Percentiles rank a stretch among this genome's conserved stretches.
Evolutionary conservation across 257 asterid genomes (phyloP).

Genomic region (Schizonepeta tenuifolia): DNA sequence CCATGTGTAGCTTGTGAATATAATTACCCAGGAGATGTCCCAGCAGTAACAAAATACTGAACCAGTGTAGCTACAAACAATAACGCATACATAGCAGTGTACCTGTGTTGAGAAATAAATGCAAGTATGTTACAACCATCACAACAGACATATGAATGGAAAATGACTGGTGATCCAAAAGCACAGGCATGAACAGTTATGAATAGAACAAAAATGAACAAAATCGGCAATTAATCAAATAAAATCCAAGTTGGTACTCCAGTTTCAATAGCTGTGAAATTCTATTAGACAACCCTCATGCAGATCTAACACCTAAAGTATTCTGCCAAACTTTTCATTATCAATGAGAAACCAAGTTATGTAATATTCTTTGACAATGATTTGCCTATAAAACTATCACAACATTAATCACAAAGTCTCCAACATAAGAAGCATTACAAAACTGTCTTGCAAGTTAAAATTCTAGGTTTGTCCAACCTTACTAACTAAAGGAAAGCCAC

Average conservation of each 20-base stretch:
- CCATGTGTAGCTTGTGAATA: conserved; percentile 30
- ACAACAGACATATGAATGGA: background rate
- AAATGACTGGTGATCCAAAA: conserved; percentile 12
- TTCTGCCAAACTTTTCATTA: background rate
- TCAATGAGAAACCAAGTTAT: conserved; percentile 8
- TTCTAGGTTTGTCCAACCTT: no score
- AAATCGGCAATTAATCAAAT: conserved; percentile 7
- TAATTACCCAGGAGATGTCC: conserved; percentile 90
- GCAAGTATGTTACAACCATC: conserved; percentile 20
- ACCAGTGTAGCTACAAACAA: conserved; percentile 73
- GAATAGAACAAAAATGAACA: conserved; percentile 12
- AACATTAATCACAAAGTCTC: conserved; percentile 1
- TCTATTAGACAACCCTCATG: conserved; percentile 5
- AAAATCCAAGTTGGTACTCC: conserved; percentile 19
- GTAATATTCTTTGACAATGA: conserved; percentile 6
- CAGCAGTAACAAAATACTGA: conserved; percentile 84
- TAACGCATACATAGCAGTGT: conserved; percentile 55
- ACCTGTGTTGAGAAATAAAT: conserved; percentile 56
- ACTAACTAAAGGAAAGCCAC: conserved; percentile 20
- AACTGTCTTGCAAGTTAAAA: no score
- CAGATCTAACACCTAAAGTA: conserved; percentile 20
- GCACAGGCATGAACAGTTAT: background rate
- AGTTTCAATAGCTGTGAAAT: conserved; percentile 17
- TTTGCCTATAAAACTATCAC: conserved; percentile 8
- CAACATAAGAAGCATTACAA: conserved; percentile 9